Base-by-base conservation (phyloP, 139 green algal genomes). In the Zygnema circumcarinatum region DNA sequence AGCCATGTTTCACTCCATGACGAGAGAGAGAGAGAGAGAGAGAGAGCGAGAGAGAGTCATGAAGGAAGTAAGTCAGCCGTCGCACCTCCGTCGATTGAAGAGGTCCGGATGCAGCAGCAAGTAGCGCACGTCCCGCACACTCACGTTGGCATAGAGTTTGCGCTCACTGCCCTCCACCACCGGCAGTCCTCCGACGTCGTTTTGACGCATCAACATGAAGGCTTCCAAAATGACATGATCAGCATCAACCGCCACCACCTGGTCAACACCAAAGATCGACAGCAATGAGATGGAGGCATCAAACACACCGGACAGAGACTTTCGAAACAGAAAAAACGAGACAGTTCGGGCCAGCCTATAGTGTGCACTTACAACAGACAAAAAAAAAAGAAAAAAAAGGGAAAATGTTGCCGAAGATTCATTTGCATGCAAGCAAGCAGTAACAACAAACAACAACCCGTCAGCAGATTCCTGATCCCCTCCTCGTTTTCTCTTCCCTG, bases 121-220 rank as follows among this genome's bases (percentile, higher is more conserved):
- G 29, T 74, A 84, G 20, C 82, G 72, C 36, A 56, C 38, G n/a
- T 88, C 82, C n/a, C 82, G n/a, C 1, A 62, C 68, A 83, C 68
- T 84, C 35, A 88, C 67, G 67, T 88, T 88, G 36, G 38, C 82
- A 35, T 74, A 41, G 16, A 88, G 33, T 22, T 62, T 83, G 25
- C 38, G 20, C 32, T 83, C 80, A 32, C 29, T 22, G 2, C 67
- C 68, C 1, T 88, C 68, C 1, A 41, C 38, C 35, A 88, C 82
- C 11, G 82, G 82, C 33, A 88, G 21, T 2, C 82, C 82, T 0
- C 82, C 82, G 2, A 83, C n/a, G 25, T 53, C 82, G 39, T 83
- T 83, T 53, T 88, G 47, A 25, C 40, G n/a, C 82, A 88, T 88
- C 68, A 88, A 53, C 25, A 84, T 33, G 35, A 88, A 88, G 31